Conservation (phyloP, 129 eudicot species). For the Flaveria trinervia region DNA sequence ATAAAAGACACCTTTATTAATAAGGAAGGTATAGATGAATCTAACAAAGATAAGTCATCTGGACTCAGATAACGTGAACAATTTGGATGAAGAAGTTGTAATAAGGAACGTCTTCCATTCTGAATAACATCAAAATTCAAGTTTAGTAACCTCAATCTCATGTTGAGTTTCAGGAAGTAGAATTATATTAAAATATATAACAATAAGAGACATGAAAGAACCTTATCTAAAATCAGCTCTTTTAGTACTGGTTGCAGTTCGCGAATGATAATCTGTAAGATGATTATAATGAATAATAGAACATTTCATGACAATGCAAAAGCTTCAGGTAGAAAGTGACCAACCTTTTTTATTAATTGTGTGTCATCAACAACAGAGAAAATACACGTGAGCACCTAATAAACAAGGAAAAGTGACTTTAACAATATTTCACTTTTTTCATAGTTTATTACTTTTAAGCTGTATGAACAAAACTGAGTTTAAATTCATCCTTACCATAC, state of each 20-base stretch:
- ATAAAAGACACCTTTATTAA: slow-evolving; percentile 47
- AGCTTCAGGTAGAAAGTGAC: not conserved
- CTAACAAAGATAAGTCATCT: slow-evolving; percentile 68
- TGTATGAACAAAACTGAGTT: not conserved
- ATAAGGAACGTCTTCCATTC: slow-evolving; percentile 76
- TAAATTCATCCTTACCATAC: slow-evolving; percentile 47
- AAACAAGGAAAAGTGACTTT: not conserved
- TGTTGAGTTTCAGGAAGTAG: not conserved
- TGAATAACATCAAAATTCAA: slow-evolving; percentile 25
- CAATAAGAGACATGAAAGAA: slow-evolving; percentile 14
- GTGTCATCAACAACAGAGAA: slow-evolving; percentile 92
- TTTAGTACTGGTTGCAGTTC: slow-evolving; percentile 66
- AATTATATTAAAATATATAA: not conserved
- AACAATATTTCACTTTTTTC: not conserved
- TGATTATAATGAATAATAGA: not conserved
- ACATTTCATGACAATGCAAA: not conserved
- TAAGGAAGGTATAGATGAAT: slow-evolving; percentile 65
- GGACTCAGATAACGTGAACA: slow-evolving; percentile 79
- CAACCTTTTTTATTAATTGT: slow-evolving; percentile 76
- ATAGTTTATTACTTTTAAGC: not conserved
- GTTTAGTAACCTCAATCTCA: slow-evolving; percentile 1
- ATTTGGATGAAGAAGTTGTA: slow-evolving; percentile 91
- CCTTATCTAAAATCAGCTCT: slow-evolving; percentile 84
- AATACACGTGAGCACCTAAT: slow-evolving; percentile 77
- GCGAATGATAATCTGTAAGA: slow-evolving; percentile 61